phyloP scores from a whole-genome alignment of 495 filamentous ascomycete species.

The Parathielavia hyrcaniae region DNA sequence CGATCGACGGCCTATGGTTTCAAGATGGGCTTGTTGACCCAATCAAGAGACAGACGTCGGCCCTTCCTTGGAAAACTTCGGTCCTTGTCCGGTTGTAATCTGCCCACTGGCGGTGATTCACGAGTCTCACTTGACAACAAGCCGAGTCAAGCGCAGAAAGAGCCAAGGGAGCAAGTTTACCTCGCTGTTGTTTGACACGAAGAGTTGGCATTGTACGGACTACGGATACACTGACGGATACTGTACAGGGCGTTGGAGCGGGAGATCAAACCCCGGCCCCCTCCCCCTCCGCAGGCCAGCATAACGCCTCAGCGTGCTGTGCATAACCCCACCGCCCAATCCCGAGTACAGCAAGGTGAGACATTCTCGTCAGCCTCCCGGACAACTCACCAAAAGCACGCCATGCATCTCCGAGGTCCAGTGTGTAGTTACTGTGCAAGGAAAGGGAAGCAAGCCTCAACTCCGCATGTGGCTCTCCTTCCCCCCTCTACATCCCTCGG shows the following conservation, averaged over 20 bases:
- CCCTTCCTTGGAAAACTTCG: not conserved
- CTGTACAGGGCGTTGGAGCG: constrained; percentile 5
- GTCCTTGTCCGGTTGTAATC: not conserved
- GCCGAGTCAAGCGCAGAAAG: no score
- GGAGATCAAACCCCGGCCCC: not conserved
- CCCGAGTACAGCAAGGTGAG: not conserved
- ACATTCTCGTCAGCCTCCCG: not conserved
- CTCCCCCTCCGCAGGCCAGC: not conserved
- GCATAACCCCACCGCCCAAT: constrained; percentile 5
- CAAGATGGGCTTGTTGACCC: not conserved
- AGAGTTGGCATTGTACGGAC: no score
- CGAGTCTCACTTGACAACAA: no score
- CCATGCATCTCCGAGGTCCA: no score
- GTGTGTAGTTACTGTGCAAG: no score
- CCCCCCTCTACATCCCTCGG: no score
- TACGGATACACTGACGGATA: not conserved
- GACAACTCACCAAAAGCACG: not conserved
- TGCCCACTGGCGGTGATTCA: not conserved
- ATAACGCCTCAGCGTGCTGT: not conserved
- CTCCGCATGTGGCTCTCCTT: no score
- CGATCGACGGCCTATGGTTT: constrained; percentile 1
- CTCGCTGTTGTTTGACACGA: not conserved
- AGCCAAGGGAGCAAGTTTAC: no score
- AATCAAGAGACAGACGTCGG: not conserved
- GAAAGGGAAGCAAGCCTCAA: no score